A percentile compares a stretch with the other conserved stretches of the same genome.
Evolutionary conservation across 257 asterid species (phyloP).

Genomic region (Paulownia fortunei): DNA sequence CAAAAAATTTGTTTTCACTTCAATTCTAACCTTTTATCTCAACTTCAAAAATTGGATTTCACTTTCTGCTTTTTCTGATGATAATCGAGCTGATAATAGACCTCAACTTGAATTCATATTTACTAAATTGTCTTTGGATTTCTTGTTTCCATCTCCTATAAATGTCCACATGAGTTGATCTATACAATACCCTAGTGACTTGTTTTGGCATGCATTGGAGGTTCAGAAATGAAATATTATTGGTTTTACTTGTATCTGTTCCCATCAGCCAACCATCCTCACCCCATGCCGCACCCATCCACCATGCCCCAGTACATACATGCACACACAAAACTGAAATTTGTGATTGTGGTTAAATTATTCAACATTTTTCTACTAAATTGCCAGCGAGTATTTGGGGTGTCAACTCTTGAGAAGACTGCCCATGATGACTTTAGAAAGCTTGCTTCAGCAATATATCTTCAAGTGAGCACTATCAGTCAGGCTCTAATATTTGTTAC

Average conservation of each 20-base stretch:
- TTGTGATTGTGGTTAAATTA: slow-evolving; percentile 2
- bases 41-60: no score
- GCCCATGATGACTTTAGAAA: slow-evolving; percentile 93
- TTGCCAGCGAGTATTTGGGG: slow-evolving; percentile 77
- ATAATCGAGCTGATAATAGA: not conserved
- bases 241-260: no score
- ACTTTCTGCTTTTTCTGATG: not conserved
- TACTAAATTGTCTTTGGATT: not conserved
- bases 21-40: not conserved
- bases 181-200: not conserved
- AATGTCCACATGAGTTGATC: no score
- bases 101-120: not conserved
- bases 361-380: slow-evolving; percentile 20
- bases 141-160: no score
- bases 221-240: no score
- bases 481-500: slow-evolving; percentile 97
- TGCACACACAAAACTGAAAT: not conserved
- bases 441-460: slow-evolving; percentile 96
- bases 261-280: no score
- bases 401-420: slow-evolving; percentile 84
- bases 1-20: not conserved
- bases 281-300: no score
- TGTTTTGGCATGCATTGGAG: not conserved
- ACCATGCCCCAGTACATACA: no score
- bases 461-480: slow-evolving; percentile 97